Evolutionary conservation across 768 basidiomycete genomes (phyloP), one percentile per base, ranked within the genome.

Genomic region (Kwoniella heveanensis): DNA sequence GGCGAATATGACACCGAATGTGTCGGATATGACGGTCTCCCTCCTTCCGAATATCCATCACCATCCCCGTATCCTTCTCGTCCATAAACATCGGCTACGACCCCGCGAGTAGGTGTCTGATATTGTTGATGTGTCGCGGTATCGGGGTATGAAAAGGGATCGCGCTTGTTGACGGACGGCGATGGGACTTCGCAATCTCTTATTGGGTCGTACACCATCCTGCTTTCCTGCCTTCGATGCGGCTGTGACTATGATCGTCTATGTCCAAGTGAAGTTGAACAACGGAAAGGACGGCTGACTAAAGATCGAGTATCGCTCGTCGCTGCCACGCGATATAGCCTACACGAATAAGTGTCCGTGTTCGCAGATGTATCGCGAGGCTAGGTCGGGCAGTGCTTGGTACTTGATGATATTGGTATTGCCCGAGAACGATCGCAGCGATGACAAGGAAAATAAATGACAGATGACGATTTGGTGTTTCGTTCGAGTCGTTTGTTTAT

Each of bases 161-260:
- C 58, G 24, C 21, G 26, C 47, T 32, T 51, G n/a, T 50, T 46
- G 8, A 46, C 58, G n/a, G 73, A 67, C 15, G 77, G 74, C 8
- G 74, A 72, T 25, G 75, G 73, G 9, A 71, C 65, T 22, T 75
- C 66, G 27, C 72, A 65, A 57, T 78, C 77, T 30, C 74, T 37
- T 24, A 78, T 73, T 19, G 77, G 77, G 55, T 78, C 77, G 68
- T 78, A 78, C 15, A 70, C 68, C 77, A 78, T 78, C 32, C 17
- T 44, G n/a, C n/a, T n/a, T n/a, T n/a, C n/a, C n/a, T n/a, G n/a
- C n/a, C n/a, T n/a, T n/a, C n/a, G n/a, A n/a, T 36, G 32, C 32
- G 32, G 13, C 32, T 36, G 32, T n/a, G n/a, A n/a, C n/a, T n/a
- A n/a, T n/a, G n/a, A n/a, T n/a, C n/a, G n/a, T n/a, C n/a, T n/a